Base-by-base conservation (phyloP, 208 protist genomes). In the Acanthamoeba lenticulata region DNA sequence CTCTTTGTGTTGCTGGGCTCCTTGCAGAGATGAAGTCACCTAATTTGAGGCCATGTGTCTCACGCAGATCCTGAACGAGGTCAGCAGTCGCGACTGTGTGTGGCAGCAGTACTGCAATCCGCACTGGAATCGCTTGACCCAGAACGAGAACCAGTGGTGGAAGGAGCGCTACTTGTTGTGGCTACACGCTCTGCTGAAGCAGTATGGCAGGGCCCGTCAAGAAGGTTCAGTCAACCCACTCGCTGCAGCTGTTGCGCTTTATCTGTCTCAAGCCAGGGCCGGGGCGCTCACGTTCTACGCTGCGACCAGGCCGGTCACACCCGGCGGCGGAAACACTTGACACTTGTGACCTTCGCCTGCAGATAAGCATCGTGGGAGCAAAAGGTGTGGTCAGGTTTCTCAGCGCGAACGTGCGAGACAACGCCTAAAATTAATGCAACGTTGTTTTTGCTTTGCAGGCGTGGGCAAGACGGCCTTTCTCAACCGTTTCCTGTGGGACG, bases 31-130 rank as follows among this genome's bases (percentile, higher is more conserved):
- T n/a, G n/a, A n/a, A n/a, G n/a, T n/a, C n/a, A n/a, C n/a, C n/a
- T n/a, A n/a, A n/a, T n/a, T n/a, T n/a, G n/a, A n/a, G n/a, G n/a
- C 24, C 1, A 0, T 67, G 60, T 36, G 60, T 7, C 60, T 44
- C 27, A 19, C 7, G 29, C 7, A 29, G 9, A 79, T 47, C 27
- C n/a, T 79, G 36, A 79, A 79, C 15, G 69, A 79, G 69, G 69
- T 32, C 1, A 79, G 69, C 69, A 79, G 69, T 36, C 7, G 3
- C 1, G 40, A 79, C 38, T 40, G 32, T 21, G 38, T 79, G 69
- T 79, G 69, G 69, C 32, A 79, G 69, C 69, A 29, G 38, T 79
- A 17, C 36, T 79, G 69, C 69, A 79, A 79, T 32, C 69, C 15
- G 1, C 69, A 2, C 15, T 79, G 69, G 69, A 29, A 0, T 0